Percentiles rank a stretch among this genome's conserved stretches.
phyloP scores from a whole-genome alignment of 768 basidiomycete genomes.

The Tylopilus subfusipes region DNA sequence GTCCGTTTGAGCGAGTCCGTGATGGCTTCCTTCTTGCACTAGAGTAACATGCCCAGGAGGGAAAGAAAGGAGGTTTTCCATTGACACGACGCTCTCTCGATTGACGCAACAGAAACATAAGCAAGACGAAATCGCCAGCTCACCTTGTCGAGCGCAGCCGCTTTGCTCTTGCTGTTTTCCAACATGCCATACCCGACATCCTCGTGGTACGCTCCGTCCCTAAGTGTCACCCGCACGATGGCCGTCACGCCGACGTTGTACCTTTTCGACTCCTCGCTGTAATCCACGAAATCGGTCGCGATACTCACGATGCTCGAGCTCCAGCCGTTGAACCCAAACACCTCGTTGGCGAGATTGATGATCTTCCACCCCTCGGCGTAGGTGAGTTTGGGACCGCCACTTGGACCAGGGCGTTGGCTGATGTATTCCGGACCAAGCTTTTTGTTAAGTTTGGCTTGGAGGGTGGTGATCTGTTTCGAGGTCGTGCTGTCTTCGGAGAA shows the following conservation, averaged over 20 bases:
- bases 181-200: slow-evolving; percentile 89
- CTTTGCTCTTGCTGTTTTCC: slow-evolving; percentile 86
- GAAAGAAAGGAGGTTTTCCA: no score
- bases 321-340: slow-evolving; percentile 98
- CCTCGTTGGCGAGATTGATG: slow-evolving; percentile 96
- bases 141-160: slow-evolving; percentile 87
- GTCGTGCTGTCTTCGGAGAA: slow-evolving; percentile 60
- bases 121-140: slow-evolving; percentile 19
- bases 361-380: slow-evolving; percentile 98
- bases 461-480: slow-evolving; percentile 51
- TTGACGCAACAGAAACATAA: background rate
- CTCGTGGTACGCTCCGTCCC: slow-evolving; percentile 88
- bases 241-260: slow-evolving; percentile 79
- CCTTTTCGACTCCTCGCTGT: slow-evolving; percentile 58
- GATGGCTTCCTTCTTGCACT: slow-evolving; percentile 99
- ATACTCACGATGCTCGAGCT: slow-evolving; percentile 74
- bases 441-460: slow-evolving; percentile 81
- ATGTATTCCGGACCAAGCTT: slow-evolving; percentile 95
- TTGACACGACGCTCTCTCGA: slow-evolving; percentile 2
- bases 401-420: slow-evolving; percentile 83
- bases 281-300: slow-evolving; percentile 77
- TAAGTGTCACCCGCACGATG: slow-evolving; percentile 79
- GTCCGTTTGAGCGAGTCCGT: slow-evolving; percentile 93
- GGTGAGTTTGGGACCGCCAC: slow-evolving; percentile 81
- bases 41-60: background rate